Evolutionary conservation across 1,284 basidiomycete species (phyloP).

Genomic region (Ustilago cynodontis): DNA sequence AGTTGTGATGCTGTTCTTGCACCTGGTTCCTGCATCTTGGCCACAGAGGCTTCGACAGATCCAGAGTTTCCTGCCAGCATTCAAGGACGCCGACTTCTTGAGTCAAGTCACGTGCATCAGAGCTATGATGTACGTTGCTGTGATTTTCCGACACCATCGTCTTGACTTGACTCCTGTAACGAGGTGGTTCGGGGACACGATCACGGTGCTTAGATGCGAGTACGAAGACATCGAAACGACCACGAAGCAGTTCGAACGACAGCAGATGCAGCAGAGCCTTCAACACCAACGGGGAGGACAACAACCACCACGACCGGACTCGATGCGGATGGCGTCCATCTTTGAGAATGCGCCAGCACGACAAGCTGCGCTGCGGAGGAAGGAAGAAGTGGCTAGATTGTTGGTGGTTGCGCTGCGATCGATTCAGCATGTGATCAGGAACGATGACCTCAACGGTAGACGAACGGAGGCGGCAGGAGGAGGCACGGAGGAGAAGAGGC

Average conservation of each 20-base stretch:
- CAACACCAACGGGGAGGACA: constrained; percentile 10
- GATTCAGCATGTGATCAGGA: constrained; percentile 76
- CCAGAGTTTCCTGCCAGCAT: constrained; percentile 76
- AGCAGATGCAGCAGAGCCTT: constrained; percentile 32
- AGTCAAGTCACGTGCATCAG: constrained; percentile 81
- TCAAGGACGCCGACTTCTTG: constrained; percentile 78
- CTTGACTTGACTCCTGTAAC: constrained; percentile 76
- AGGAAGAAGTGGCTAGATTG: constrained; percentile 46
- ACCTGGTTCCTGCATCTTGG: constrained; percentile 77
- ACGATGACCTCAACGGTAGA: constrained; percentile 72
- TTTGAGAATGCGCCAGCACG: constrained; percentile 44
- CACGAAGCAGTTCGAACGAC: constrained; percentile 24
- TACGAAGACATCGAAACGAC: constrained; percentile 69
- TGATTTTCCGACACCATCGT: constrained; percentile 77
- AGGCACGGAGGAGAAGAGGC: neutral
- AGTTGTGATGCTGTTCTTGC: constrained; percentile 81
- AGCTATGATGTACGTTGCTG: constrained; percentile 81
- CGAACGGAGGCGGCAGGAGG: neutral
- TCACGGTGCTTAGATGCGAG: constrained; percentile 76
- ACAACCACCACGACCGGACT: neutral
- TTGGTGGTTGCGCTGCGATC: constrained; percentile 72
- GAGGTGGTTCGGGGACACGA: constrained; percentile 79
- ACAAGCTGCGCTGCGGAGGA: constrained; percentile 32
- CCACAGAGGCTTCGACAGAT: constrained; percentile 76
- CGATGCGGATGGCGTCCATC: constrained; percentile 29